Percentiles rank a stretch among this genome's conserved stretches.
Evolutionary conservation across 179 eudicot species (phyloP).

Genomic region (Actinidia polygama): DNA sequence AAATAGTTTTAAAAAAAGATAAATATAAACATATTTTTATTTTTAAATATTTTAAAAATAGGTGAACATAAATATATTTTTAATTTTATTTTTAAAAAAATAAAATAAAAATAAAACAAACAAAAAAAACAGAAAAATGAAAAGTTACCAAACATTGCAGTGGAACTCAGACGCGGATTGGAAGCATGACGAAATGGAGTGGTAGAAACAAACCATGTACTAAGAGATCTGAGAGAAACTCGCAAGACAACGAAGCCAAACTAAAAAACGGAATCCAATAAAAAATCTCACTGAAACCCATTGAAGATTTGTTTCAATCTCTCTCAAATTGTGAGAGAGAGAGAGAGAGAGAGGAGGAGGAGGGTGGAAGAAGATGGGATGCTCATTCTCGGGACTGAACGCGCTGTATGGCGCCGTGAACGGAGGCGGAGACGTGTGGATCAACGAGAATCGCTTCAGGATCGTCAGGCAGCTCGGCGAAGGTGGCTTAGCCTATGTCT

Average conservation of each 20-base stretch:
- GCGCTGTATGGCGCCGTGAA: slow-evolving; percentile 84
- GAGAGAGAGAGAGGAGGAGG: background rate
- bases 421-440: slow-evolving; percentile 96
- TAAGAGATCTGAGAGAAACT: too few relatives aligned
- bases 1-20: too few relatives aligned
- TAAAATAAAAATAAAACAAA: too few relatives aligned
- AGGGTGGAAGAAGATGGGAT: slow-evolving; percentile 60
- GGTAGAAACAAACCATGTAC: too few relatives aligned
- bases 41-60: too few relatives aligned
- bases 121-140: too few relatives aligned
- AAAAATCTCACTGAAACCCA: background rate
- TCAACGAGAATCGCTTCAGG: slow-evolving; percentile 85
- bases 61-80: too few relatives aligned
- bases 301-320: slow-evolving; percentile 10
- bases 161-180: too few relatives aligned
- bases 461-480: slow-evolving; percentile 85
- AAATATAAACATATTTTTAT: too few relatives aligned
- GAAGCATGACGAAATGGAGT: too few relatives aligned
- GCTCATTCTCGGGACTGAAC: slow-evolving; percentile 90
- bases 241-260: background rate
- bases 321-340: background rate
- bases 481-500: slow-evolving; percentile 91
- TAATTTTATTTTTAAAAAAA: too few relatives aligned
- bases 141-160: too few relatives aligned
- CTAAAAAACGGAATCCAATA: background rate